Percentiles rank a stretch among this genome's conserved stretches.
Evolutionary conservation across 2,329 filamentous ascomycete species (phyloP).

Genomic region (Pseudovirgaria hyperparasitica): DNA sequence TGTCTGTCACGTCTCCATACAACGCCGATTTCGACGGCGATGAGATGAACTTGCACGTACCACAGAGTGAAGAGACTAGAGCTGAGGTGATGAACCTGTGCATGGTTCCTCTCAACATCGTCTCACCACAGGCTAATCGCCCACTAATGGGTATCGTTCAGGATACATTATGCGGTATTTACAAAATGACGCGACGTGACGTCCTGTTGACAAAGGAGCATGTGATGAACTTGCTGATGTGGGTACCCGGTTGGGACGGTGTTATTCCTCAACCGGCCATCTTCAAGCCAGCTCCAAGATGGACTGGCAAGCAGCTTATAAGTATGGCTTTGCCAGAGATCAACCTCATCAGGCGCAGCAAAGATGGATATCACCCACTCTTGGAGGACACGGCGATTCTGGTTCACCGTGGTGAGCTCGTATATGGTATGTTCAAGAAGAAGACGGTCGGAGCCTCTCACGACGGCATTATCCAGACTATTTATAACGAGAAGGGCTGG

Average conservation of each 20-base stretch:
- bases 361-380: too few relatives aligned
- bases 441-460: slow-evolving; percentile 84
- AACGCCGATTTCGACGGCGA: slow-evolving; percentile 99
- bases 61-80: slow-evolving; percentile 91
- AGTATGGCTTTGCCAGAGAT: slow-evolving; percentile 84
- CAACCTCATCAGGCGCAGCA: slow-evolving; percentile 48
- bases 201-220: slow-evolving; percentile 80
- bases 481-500: slow-evolving; percentile 87
- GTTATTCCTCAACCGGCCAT: slow-evolving; percentile 90
- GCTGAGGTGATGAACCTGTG: slow-evolving; percentile 90
- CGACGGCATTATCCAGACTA: slow-evolving; percentile 87
- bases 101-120: slow-evolving; percentile 96
- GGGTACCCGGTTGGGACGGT: slow-evolving; percentile 97
- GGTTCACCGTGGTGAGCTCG: slow-evolving; percentile 74
- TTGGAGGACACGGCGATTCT: slow-evolving; percentile 68
- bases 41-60: slow-evolving; percentile 99
- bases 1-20: slow-evolving; percentile 96
- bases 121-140: slow-evolving; percentile 91
- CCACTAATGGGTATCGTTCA: slow-evolving; percentile 99
- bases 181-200: slow-evolving; percentile 92
- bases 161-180: slow-evolving; percentile 89
- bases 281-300: slow-evolving; percentile 77
- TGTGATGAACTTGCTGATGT: slow-evolving; percentile 94
- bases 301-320: slow-evolving; percentile 97
- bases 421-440: slow-evolving; percentile 86